phyloP scores from a whole-genome alignment of 768 basidiomycete species.

The Myochromella boudieri region DNA sequence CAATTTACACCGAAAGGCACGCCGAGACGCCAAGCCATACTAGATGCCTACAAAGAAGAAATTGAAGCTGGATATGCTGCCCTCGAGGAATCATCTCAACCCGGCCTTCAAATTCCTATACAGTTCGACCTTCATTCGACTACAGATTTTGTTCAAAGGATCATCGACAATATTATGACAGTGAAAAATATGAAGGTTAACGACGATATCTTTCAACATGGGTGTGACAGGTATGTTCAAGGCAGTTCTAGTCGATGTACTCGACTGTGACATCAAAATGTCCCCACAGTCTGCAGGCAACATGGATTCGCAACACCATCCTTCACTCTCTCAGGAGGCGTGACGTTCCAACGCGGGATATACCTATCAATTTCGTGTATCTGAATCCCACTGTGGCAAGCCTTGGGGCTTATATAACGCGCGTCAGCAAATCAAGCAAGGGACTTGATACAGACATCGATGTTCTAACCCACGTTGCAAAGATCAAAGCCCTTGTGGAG shows the following conservation, averaged over 20 bases:
- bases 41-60: slow-evolving; percentile 38
- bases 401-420: slow-evolving; percentile 12
- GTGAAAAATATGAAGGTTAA: slow-evolving; percentile 21
- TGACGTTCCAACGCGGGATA: slow-evolving; percentile 15
- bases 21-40: slow-evolving; percentile 33
- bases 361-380: slow-evolving; percentile 34
- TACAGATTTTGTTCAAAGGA: slow-evolving; percentile 28
- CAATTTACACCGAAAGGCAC: slow-evolving; percentile 28
- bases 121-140: slow-evolving; percentile 23
- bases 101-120: slow-evolving; percentile 23
- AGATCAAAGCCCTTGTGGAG: slow-evolving; percentile 24
- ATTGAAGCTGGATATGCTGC: slow-evolving; percentile 35
- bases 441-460: no score
- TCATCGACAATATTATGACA: slow-evolving; percentile 33
- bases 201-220: slow-evolving; percentile 38
- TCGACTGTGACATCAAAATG: background rate
- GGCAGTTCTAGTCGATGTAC: background rate
- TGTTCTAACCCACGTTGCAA: no score
- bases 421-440: background rate
- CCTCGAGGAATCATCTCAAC: slow-evolving; percentile 29
- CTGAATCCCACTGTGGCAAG: slow-evolving; percentile 30
- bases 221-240: slow-evolving; percentile 35
- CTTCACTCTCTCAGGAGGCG: slow-evolving; percentile 29
- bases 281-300: slow-evolving; percentile 34
- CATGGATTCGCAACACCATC: slow-evolving; percentile 39